Evolutionary conservation across 306 rosid genomes (phyloP).

Genomic region (Medicago truncatula): MtrunA17r5.0-ANR NC_053046.1:26708501-26709000

Average conservation of each 20-base stretch:
- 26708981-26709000: background rate
- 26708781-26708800: background rate
- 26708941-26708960: too few relatives aligned
- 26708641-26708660: background rate
- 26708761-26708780: background rate
- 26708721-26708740: background rate
- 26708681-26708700: background rate
- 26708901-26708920: too few relatives aligned
- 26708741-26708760: slow-evolving; percentile 11
- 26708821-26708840: slow-evolving; percentile 21
- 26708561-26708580: too few relatives aligned
- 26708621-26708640: slow-evolving; percentile 20
- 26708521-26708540: slow-evolving; percentile 21
- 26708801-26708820: slow-evolving; percentile 4
- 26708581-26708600: too few relatives aligned
- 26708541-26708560: too few relatives aligned
- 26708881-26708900: too few relatives aligned
- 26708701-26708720: background rate
- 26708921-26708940: too few relatives aligned
- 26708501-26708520: background rate
- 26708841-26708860: slow-evolving; percentile 8
- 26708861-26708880: background rate
- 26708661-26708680: background rate
- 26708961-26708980: background rate
- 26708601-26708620: background rate